A percentile compares a stretch with the other conserved stretches of the same genome.
Evolutionary conservation across 306 rosid species (phyloP).

Genomic region (Trifolium fragiferum): DNA sequence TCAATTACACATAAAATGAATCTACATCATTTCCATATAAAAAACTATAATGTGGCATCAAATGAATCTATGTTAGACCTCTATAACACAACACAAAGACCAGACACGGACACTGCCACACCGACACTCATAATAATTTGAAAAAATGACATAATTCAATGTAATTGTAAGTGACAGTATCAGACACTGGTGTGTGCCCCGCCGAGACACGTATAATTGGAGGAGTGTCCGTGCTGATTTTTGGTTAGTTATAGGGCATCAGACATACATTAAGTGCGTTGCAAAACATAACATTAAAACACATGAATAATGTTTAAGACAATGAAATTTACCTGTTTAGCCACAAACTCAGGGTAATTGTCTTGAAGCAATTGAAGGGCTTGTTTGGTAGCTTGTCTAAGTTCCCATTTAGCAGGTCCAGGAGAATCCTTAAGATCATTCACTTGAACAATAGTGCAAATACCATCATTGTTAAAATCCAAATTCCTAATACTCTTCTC

Average conservation of each 20-base stretch:
- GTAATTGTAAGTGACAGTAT: no score
- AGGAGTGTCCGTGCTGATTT: no score
- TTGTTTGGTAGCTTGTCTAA: conserved; percentile 73
- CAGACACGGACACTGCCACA: no score
- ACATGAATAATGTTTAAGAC: not conserved
- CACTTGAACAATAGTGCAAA: conserved; percentile 70
- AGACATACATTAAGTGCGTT: not conserved
- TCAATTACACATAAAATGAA: no score
- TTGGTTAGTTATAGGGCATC: no score
- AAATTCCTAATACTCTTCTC: conserved; percentile 74
- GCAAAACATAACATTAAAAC: not conserved
- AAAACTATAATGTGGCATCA: not conserved
- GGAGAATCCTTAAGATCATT: conserved; percentile 79
- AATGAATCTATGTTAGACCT: not conserved
- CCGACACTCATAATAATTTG: no score
- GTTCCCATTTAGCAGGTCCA: conserved; percentile 77
- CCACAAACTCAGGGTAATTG: conserved; percentile 81
- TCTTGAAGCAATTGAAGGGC: conserved; percentile 78
- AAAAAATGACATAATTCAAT: no score
- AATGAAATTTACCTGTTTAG: conserved; percentile 60
- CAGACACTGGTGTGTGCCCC: no score
- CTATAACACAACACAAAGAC: no score
- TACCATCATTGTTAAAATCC: conserved; percentile 69
- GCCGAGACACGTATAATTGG: no score
- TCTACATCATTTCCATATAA: no score